These are phyloP conservation scores for Inga oerstediana DNA, from an alignment of 306 rosid species.

Conservation along the genomic window DNA sequence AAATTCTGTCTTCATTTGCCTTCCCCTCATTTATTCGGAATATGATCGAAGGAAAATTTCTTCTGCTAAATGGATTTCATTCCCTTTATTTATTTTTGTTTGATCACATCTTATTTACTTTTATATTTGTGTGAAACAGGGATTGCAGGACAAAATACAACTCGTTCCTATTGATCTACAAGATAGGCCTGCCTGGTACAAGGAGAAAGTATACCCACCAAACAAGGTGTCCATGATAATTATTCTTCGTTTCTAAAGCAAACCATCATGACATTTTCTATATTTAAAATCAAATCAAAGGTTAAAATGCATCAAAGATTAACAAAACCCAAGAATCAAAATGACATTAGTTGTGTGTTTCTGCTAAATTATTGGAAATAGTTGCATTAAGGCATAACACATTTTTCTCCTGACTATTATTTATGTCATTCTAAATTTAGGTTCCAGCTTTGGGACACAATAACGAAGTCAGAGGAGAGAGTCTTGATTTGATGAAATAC, in stretches of 20 bases:
- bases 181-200: conserved; percentile 88
- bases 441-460: conserved; percentile 73
- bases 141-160: conserved; percentile 66
- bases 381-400: not conserved
- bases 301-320: not conserved
- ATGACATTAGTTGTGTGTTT: not conserved
- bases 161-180: conserved; percentile 73
- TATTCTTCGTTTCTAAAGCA: conserved; percentile 16
- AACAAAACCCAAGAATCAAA: not conserved
- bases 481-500: conserved; percentile 71
- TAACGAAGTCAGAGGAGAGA: conserved; percentile 65
- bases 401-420: not conserved
- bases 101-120: not conserved
- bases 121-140: conserved; percentile 49
- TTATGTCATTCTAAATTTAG: conserved; percentile 23
- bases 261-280: conserved; percentile 1
- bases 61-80: not conserved
- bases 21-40: not conserved
- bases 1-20: not conserved
- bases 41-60: not conserved
- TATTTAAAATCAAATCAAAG: not conserved
- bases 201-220: conserved; percentile 73
- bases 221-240: conserved; percentile 61
- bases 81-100: not conserved
- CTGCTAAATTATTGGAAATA: not conserved